phyloP scores from a whole-genome alignment of 2,329 filamentous ascomycete genomes.

The Elsinoe fawcettii region DNA sequence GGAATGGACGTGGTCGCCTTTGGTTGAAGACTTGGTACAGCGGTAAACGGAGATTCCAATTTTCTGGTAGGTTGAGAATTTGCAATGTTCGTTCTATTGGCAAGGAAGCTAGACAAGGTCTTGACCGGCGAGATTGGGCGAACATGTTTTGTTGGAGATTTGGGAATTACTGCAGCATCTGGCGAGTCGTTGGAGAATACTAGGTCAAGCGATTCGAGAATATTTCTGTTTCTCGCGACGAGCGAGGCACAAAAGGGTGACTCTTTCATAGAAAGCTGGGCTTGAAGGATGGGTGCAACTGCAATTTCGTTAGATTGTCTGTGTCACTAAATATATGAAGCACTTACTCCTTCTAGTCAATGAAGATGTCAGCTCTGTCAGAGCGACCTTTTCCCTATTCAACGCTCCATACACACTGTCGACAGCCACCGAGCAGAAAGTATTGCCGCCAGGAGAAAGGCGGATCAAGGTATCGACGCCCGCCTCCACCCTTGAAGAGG shows the following conservation, averaged over 20 bases:
- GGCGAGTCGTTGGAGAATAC: conserved; percentile 35
- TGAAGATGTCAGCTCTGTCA: conserved; percentile 65
- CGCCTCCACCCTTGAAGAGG: conserved; percentile 24
- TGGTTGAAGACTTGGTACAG: conserved; percentile 22
- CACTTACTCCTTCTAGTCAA: conserved; percentile 66
- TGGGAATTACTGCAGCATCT: conserved; percentile 24
- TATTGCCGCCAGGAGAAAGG: conserved; percentile 48
- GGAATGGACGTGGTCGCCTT: conserved; percentile 19
- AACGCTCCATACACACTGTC: conserved; percentile 61
- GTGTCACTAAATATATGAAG: too few species aligned
- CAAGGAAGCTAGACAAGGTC: conserved; percentile 68
- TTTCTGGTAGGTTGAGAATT: conserved; percentile 21
- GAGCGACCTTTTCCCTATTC: conserved; percentile 65
- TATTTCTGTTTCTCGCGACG: conserved; percentile 69
- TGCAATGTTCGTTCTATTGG: conserved; percentile 47
- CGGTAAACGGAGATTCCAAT: conserved; percentile 17
- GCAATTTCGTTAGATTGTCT: conserved; percentile 34
- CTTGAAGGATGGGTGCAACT: conserved; percentile 67
- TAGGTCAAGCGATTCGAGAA: conserved; percentile 57
- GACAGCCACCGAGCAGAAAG: conserved; percentile 49
- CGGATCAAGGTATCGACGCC: conserved; percentile 65
- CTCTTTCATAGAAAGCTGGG: conserved; percentile 62
- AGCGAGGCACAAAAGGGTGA: conserved; percentile 57
- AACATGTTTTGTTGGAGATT: conserved; percentile 36
- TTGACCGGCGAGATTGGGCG: conserved; percentile 83